Conservation (phyloP, 2,329 filamentous ascomycete species). For the Leptographium procerum region DNA sequence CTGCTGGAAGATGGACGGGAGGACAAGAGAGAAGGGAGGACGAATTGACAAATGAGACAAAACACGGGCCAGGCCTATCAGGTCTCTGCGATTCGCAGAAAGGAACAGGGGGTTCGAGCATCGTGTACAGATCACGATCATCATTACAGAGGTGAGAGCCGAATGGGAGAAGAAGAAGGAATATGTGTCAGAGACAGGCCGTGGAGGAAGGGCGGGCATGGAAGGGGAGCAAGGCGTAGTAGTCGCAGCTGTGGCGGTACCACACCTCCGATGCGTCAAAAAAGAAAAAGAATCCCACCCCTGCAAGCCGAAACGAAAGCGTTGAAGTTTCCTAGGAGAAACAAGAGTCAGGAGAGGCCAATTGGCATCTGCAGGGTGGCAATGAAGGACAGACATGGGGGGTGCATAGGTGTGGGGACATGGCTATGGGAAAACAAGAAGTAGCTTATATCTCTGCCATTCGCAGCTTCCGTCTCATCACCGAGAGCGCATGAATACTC, state of each 20-base stretch:
- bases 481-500: neutral
- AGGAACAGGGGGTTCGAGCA: neutral
- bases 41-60: neutral
- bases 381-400: neutral
- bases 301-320: neutral
- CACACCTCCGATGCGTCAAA: neutral
- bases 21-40: neutral
- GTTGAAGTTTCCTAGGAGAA: neutral
- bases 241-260: neutral
- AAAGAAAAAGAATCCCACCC: neutral
- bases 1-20: neutral
- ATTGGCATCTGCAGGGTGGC: neutral
- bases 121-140: neutral
- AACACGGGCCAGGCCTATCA: neutral
- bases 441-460: neutral
- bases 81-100: neutral
- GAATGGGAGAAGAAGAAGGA: neutral
- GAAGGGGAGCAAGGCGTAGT: too few relatives aligned
- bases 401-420: neutral
- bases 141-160: too few relatives aligned
- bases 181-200: neutral
- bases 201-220: neutral
- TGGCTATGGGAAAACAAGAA: neutral
- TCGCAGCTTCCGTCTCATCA: neutral
- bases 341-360: neutral